Evolutionary conservation across 129 eudicot genomes (phyloP), one percentile per base, ranked within the genome.

Genomic region (Pittosporum tobira): DNA sequence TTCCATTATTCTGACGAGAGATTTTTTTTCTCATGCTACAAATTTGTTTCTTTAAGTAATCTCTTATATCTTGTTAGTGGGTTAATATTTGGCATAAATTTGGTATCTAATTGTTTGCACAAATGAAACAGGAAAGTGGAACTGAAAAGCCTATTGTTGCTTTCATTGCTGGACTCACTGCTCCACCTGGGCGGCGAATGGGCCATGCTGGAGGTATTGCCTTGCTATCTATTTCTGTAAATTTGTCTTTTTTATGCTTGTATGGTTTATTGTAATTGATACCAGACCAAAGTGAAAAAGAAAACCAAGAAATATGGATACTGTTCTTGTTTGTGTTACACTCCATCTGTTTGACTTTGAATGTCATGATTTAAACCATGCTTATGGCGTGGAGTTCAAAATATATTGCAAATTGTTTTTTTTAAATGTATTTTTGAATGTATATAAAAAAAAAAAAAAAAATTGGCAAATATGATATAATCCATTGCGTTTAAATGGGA

Each of bases 131-230:
- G 99, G 99, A 78, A 77, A 93, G 99, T 43, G 94, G 94, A 49
- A 93, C 99, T 62, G 80, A 84, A 14, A 93, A 93, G 72, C 99
- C 99, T 28, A 77, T 93, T 44, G 99, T 93, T 77, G 96, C 94
- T 63, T 93, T 93, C 71, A 87, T 93, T 70, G 99, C 99, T 46
- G 99, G 99, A 58, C 94, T 93, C 52, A 93, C 99, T 28, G 99
- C 99, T 60, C 99, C 99, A 43, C 99, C 99, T 55, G 99, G 99
- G 48, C 87, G 99, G 55, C 82, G 99, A 25, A 93, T 93, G 99
- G 99, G 99, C 47, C 99, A 93, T 65, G 99, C 99, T 74, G 99
- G 99, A 93, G 99, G 99, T 93, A 87, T 26, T 48, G 30, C 20
- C 6, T 57, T 54, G 10, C 63, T 15, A 3, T 16, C 10, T 36